Conservation (phyloP, 192 early-diverging fungal genomes). For the Entrophospora sp. region DNA sequence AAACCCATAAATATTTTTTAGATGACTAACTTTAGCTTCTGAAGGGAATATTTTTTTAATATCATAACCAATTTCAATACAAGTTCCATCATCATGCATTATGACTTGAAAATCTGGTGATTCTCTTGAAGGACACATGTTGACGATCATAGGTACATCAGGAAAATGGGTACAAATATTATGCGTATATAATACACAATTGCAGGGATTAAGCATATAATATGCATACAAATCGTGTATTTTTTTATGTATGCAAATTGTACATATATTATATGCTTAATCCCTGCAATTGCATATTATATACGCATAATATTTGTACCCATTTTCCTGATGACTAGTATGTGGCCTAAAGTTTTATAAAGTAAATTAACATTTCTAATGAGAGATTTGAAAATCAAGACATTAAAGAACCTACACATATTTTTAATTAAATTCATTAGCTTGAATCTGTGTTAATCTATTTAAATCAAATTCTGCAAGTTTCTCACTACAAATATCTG, state of each 20-base stretch:
- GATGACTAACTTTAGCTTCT: neutral
- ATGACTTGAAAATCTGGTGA: neutral
- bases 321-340: no score
- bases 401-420: neutral
- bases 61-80: conserved; percentile 15
- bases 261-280: no score
- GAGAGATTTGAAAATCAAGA: neutral
- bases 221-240: no score
- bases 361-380: neutral
- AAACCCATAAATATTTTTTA: neutral
- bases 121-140: neutral
- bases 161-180: no score
- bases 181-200: no score
- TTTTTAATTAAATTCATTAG: conserved; percentile 12
- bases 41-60: neutral
- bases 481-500: neutral
- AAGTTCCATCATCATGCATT: neutral
- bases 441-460: neutral
- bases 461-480: conserved; percentile 8
- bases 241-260: no score
- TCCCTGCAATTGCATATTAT: no score
- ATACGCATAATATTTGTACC: no score
- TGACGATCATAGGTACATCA: neutral
- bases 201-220: no score
- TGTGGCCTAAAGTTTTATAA: neutral